Evolutionary conservation across 768 basidiomycete genomes (phyloP).

Genomic region (Pisolithus sp.): DNA sequence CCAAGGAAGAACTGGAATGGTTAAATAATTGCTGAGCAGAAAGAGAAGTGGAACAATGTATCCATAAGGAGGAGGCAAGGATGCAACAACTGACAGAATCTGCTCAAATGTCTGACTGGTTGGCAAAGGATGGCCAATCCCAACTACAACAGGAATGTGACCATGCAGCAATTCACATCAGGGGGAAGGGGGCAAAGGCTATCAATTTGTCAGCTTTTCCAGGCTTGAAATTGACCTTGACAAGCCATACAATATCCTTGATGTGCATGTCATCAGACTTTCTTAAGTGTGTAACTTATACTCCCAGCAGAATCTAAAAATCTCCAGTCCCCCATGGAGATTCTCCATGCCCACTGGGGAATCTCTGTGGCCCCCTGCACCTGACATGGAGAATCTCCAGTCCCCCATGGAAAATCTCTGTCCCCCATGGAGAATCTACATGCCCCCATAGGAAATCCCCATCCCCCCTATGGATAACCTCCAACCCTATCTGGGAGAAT

Average conservation of each 20-base stretch:
- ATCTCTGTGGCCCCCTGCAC: too few species aligned
- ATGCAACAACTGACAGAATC: constrained; percentile 90
- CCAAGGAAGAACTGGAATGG: constrained; percentile 91
- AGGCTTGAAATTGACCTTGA: constrained; percentile 97
- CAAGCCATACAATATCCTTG: constrained; percentile 96
- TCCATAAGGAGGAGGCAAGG: constrained; percentile 85
- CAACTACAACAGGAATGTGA: constrained; percentile 90
- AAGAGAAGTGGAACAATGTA: constrained; percentile 79
- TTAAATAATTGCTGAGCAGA: constrained; percentile 88
- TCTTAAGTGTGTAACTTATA: neutral
- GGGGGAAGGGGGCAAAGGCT: constrained; percentile 97
- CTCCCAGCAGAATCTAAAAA: constrained; percentile 64
- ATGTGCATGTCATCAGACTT: constrained; percentile 46
- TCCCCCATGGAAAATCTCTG: too few species aligned
- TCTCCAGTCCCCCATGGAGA: too few species aligned
- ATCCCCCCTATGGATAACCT: too few species aligned
- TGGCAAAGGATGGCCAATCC: constrained; percentile 94
- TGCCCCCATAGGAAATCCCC: too few species aligned
- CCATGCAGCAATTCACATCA: constrained; percentile 88
- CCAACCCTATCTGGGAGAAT: too few species aligned
- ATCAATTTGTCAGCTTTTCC: constrained; percentile 88
- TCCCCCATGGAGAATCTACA: too few species aligned
- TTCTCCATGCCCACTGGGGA: too few species aligned
- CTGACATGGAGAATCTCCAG: too few species aligned
- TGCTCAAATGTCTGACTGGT: constrained; percentile 97